Evolutionary conservation across 2,329 filamentous ascomycete genomes (phyloP), one percentile per base, ranked within the genome.

Genomic region (Pseudogymnoascus sp.): DNA sequence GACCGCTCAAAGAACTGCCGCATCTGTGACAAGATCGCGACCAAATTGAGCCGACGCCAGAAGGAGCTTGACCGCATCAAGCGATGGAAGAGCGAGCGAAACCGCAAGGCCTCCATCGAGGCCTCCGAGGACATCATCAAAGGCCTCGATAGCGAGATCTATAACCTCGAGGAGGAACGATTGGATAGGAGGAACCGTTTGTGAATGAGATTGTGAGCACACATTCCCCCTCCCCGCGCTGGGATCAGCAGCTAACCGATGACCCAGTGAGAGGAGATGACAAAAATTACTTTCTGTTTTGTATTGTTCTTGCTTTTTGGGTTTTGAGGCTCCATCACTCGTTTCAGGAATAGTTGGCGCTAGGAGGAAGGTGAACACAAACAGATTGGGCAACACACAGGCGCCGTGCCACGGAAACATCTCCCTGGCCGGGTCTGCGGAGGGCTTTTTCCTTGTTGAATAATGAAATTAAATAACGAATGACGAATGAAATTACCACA

Each of bases 1-100:
- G 81, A 88, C 62, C 70, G 75, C 46, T 83, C 84, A 63, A 70
- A 70, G 15, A 84, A 85, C 70, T 97, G 93, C 81, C 90, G 89
- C 74, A 82, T 92, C 67, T 97, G 93, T 79, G 88, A 91, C 72
- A 92, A 95, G 77, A 91, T 93, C 69, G 88, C 92, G 72, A 93
- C 89, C 77, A 96, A 96, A 79, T 78, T 83, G 72, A 86, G 91
- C 63, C 87, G 90, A 67, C 83, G 87, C 72, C 80, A 81, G 72
- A 91, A 91, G 77, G 90, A 96, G 80, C 74, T 82, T 56, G 83
- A 86, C 64, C 89, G 93, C 71, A 83, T 96, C 72, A 78, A 82
- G 68, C 88, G 92, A 65, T 96, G 92, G 92, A 95, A 76, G 88
- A 88, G 67, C 53, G 65, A 65, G 37, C 37, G 63, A 26, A 53